A percentile compares a stretch with the other conserved stretches of the same genome.
These are phyloP conservation scores for Eucommia ulmoides DNA, from an alignment of 257 asterid genomes.

Conservation along the genomic window DNA sequence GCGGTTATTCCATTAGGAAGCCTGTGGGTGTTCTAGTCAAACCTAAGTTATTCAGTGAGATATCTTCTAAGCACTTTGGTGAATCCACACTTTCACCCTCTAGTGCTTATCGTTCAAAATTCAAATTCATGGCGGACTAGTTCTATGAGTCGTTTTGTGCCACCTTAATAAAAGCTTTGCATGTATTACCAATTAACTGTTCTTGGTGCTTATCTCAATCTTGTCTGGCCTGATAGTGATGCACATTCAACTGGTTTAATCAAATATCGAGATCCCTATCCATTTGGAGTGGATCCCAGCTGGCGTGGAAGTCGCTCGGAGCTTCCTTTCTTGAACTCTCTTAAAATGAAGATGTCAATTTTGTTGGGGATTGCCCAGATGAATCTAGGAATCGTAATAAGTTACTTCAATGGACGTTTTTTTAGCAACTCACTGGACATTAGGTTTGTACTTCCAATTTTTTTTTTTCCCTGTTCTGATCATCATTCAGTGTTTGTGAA, in stretches of 20 bases:
- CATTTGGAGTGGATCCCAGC: constrained; percentile 95
- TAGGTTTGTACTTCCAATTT: constrained; percentile 30
- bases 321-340: constrained; percentile 88
- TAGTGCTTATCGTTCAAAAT: too few relatives aligned
- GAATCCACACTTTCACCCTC: too few relatives aligned
- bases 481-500: constrained; percentile 8
- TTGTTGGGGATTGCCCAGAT: constrained; percentile 84
- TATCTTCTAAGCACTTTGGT: too few relatives aligned
- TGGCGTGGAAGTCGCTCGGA: constrained; percentile 97
- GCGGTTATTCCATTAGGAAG: too few relatives aligned
- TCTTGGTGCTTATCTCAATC: neutral
- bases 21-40: too few relatives aligned
- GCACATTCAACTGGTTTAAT: constrained; percentile 52
- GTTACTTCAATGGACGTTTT: constrained; percentile 77
- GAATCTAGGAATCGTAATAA: constrained; percentile 77
- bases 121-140: too few relatives aligned
- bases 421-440: constrained; percentile 57
- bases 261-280: constrained; percentile 63
- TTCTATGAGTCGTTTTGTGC: neutral
- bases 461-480: constrained; percentile 3
- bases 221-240: constrained; percentile 41
- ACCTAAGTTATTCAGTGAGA: too few relatives aligned
- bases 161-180: neutral
- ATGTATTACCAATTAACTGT: neutral
- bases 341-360: constrained; percentile 90